phyloP scores from a whole-genome alignment of 106 monocot genomes.

The Dioscorea alata region DNA sequence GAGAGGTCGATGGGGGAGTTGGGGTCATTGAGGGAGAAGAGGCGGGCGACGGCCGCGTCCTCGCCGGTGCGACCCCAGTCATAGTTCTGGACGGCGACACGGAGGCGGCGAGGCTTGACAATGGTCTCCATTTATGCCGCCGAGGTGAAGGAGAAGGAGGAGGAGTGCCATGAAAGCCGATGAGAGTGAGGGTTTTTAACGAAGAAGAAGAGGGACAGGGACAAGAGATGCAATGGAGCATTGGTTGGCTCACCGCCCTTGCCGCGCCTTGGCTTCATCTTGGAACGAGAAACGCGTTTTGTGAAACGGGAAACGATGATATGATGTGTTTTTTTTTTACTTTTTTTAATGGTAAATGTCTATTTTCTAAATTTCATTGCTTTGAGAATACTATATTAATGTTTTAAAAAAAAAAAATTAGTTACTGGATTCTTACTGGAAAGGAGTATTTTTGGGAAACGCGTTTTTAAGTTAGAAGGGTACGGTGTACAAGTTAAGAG shows the following conservation, averaged over 20 bases:
- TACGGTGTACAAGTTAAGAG: too few relatives aligned
- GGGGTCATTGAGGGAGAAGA: slow-evolving; percentile 35
- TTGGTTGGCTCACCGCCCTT: background rate
- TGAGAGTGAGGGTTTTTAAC: background rate
- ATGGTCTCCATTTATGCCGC: background rate
- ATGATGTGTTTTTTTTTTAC: too few relatives aligned
- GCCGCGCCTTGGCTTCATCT: background rate
- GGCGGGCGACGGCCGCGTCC: slow-evolving; percentile 55
- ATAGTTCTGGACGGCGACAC: slow-evolving; percentile 81
- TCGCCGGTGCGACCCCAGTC: slow-evolving; percentile 70
- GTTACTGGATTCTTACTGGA: too few relatives aligned
- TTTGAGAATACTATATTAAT: too few relatives aligned
- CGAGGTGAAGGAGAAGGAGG: background rate
- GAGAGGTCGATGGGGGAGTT: slow-evolving; percentile 6
- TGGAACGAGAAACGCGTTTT: background rate
- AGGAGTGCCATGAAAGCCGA: background rate
- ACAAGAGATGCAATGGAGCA: background rate
- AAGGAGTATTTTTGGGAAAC: too few relatives aligned
- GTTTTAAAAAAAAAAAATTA: too few relatives aligned
- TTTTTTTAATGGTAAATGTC: background rate
- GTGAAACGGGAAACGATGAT: background rate
- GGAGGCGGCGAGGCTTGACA: slow-evolving; percentile 24
- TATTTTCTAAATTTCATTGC: too few relatives aligned
- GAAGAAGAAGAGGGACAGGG: background rate
- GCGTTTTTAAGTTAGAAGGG: too few relatives aligned